phyloP scores from a whole-genome alignment of 495 filamentous ascomycete genomes.

The Tuber indicum region DNA sequence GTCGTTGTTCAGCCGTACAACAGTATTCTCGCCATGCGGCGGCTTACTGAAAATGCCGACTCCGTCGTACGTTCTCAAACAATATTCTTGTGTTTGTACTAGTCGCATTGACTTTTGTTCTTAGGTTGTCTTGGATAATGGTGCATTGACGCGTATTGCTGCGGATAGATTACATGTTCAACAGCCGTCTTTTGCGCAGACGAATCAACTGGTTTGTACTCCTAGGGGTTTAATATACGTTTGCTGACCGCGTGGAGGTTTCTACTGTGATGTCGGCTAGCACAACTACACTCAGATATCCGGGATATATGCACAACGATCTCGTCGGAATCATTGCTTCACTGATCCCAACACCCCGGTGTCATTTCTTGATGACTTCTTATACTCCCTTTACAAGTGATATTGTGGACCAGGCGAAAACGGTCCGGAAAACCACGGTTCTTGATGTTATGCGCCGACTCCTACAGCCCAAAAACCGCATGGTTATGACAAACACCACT shows the following conservation, averaged over 20 bases:
- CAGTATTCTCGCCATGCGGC: slow-evolving; percentile 81
- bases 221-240: slow-evolving; percentile 7
- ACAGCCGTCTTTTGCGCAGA: slow-evolving; percentile 90
- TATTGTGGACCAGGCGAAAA: slow-evolving; percentile 91
- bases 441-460: slow-evolving; percentile 94
- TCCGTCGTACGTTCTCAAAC: slow-evolving; percentile 54
- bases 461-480: slow-evolving; percentile 95
- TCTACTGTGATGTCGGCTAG: slow-evolving; percentile 98
- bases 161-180: slow-evolving; percentile 90
- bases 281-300: slow-evolving; percentile 91
- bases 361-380: slow-evolving; percentile 95
- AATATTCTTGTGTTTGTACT: neutral
- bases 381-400: slow-evolving; percentile 97
- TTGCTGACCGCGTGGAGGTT: slow-evolving; percentile 46
- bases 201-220: slow-evolving; percentile 73
- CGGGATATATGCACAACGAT: slow-evolving; percentile 99
- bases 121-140: slow-evolving; percentile 87
- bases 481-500: slow-evolving; percentile 91
- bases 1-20: slow-evolving; percentile 99
- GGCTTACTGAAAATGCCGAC: slow-evolving; percentile 91
- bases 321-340: slow-evolving; percentile 94
- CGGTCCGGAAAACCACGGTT: slow-evolving; percentile 94
- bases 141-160: slow-evolving; percentile 85
- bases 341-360: slow-evolving; percentile 89
- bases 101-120: slow-evolving; percentile 27